These are phyloP conservation scores for Hysterangium stoloniferum DNA, from an alignment of 768 basidiomycete species.

Conservation along the genomic window DNA sequence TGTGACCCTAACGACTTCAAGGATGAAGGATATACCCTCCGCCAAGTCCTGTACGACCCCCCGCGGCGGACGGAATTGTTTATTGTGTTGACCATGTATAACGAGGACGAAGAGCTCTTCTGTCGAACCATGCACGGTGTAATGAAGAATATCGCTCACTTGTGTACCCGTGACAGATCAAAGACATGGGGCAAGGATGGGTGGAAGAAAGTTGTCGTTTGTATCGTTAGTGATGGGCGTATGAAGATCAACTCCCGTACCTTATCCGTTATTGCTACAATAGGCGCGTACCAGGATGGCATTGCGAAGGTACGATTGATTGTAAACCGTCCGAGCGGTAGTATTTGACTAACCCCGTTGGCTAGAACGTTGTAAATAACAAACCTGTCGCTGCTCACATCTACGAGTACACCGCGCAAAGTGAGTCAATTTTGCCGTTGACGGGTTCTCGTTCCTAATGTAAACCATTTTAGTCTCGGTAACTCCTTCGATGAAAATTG, in stretches of 20 bases:
- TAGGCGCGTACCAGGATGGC: constrained; percentile 94
- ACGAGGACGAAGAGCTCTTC: constrained; percentile 87
- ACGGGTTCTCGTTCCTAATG: neutral
- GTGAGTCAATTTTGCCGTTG: constrained; percentile 33
- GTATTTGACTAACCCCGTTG: neutral
- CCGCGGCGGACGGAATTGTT: constrained; percentile 88
- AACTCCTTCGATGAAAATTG: constrained; percentile 72
- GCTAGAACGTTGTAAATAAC: constrained; percentile 66
- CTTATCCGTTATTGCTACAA: constrained; percentile 79
- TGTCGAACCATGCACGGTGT: constrained; percentile 70
- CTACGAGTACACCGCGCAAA: constrained; percentile 91
- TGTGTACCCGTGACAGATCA: constrained; percentile 45
- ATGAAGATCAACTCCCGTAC: constrained; percentile 79
- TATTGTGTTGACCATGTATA: constrained; percentile 99
- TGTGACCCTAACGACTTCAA: constrained; percentile 94
- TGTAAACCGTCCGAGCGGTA: neutral
- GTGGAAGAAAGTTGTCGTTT: constrained; percentile 97
- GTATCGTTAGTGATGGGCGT: constrained; percentile 84
- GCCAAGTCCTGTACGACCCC: constrained; percentile 88
- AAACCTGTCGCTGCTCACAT: constrained; percentile 84
- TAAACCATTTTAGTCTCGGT: constrained; percentile 54
- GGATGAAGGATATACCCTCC: constrained; percentile 71
- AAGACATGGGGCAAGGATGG: constrained; percentile 97
- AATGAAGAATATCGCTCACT: constrained; percentile 23
- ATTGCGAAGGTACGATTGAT: constrained; percentile 61